Base-by-base conservation (phyloP, 1,284 basidiomycete species). In the Ceratobasidium sp. region DNA sequence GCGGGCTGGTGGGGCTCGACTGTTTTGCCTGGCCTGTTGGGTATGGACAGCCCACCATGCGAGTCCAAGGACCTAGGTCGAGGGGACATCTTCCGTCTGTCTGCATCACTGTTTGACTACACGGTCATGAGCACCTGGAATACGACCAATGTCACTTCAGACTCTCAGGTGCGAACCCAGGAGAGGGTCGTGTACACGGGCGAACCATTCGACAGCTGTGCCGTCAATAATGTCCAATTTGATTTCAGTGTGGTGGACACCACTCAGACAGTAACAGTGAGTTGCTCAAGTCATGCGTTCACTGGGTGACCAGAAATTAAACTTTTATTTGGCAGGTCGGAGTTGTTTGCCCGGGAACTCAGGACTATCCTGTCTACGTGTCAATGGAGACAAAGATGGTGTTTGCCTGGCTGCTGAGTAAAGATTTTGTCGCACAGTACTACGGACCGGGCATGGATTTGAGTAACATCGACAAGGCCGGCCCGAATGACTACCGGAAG, bases 211-310 rank as follows among this genome's bases (percentile, higher is more conserved):
- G 7, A 16, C 9, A 38, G 43, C 16, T 67, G 64, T 35, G 30
- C 16, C 38, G 64, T 55, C 16, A 44, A 54, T 7, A 67, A 35
- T 16, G 43, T 38, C 18, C 49, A 50, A 2, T 55, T 67, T 7
- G 64, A 67, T 28, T 55, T 43, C 21, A 67, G 50, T 28, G 14
- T 67, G 9, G 9, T 52, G 16, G 64, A 67, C 13, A n/a, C 18
- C 18, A 67, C 64, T 21, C 64, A 67, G 41, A 55, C 50, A n/a
- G n/a, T 67, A 11, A 67, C 38, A 11, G 64, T 67, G 8, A 55
- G 64, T 67, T 32, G 8, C 8, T 28, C n/a, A 18, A 43, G 2
- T 43, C 13, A 58, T 7, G 16, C 21, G 18, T 18, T 9, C 14
- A 30, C 26, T 30, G 9, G 26, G 23, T 38, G 16, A 8, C 4